phyloP scores from a whole-genome alignment of 192 early-diverging fungal species.

The Pecoramyces ruminantium region DNA sequence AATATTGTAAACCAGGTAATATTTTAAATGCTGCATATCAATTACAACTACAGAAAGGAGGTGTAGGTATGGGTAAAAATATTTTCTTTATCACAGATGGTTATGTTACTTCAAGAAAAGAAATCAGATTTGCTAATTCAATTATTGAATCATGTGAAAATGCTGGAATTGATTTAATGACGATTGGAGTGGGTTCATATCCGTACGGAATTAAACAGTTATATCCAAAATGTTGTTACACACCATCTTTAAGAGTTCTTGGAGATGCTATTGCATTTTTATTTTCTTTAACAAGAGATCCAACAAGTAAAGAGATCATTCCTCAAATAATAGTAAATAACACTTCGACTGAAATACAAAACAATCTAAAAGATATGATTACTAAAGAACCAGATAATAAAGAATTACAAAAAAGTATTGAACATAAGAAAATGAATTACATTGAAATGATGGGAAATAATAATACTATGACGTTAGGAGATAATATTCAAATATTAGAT shows the following conservation, averaged over 20 bases:
- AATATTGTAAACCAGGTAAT: background rate
- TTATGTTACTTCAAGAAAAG: background rate
- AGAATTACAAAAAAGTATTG: background rate
- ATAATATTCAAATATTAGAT: background rate
- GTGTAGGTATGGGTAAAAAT: background rate
- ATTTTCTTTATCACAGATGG: background rate
- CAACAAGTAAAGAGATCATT: background rate
- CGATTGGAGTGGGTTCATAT: background rate
- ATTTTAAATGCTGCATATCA: background rate
- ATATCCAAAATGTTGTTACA: background rate
- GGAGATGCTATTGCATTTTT: background rate
- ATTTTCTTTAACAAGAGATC: background rate
- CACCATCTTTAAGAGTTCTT: background rate
- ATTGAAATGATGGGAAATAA: background rate
- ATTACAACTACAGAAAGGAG: background rate
- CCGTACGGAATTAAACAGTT: background rate
- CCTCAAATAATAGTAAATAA: background rate
- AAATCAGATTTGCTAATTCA: background rate
- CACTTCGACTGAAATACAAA: background rate
- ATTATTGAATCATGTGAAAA: background rate
- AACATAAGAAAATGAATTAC: background rate
- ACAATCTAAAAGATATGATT: background rate
- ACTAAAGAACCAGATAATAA: background rate
- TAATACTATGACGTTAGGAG: background rate
- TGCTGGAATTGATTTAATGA: background rate